These are phyloP conservation scores for Xylaria sp. DNA, from an alignment of 2,329 filamentous ascomycete species.

Conservation along the genomic window DNA sequence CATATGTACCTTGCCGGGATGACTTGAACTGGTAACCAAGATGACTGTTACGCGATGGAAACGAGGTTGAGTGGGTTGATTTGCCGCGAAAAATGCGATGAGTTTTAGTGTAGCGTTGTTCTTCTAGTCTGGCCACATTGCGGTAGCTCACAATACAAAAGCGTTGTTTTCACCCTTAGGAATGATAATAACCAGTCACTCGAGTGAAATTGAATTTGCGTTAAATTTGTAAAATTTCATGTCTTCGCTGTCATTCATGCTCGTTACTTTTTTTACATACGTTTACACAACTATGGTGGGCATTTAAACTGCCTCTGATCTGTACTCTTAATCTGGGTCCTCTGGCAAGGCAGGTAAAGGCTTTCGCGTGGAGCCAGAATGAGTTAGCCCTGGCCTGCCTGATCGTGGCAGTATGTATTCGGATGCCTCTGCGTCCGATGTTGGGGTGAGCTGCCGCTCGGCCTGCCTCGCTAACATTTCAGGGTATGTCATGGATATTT, in stretches of 20 bases:
- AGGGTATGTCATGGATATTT: constrained; percentile 32
- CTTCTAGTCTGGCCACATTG: constrained; percentile 1
- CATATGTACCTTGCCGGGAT: constrained; percentile 12
- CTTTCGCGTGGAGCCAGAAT: constrained; percentile 51
- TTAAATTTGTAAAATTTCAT: constrained; percentile 1
- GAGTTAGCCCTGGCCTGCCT: constrained; percentile 39
- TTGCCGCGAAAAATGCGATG: constrained; percentile 16
- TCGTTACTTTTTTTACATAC: constrained; percentile 27
- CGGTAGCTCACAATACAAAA: constrained; percentile 15
- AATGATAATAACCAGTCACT: neutral
- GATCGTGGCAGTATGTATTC: constrained; percentile 37
- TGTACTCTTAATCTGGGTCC: constrained; percentile 46
- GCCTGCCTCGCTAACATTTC: constrained; percentile 43
- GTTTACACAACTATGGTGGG: constrained; percentile 9
- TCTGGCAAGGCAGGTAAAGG: constrained; percentile 58
- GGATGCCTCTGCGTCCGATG: constrained; percentile 39
- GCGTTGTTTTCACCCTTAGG: constrained; percentile 19
- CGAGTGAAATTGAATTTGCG: neutral
- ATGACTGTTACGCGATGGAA: constrained; percentile 1
- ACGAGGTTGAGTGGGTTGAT: neutral
- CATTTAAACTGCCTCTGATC: constrained; percentile 3
- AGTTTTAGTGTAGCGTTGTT: constrained; percentile 6
- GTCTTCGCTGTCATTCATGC: constrained; percentile 28
- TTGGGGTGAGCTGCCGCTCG: constrained; percentile 47
- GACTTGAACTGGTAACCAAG: neutral